These are phyloP conservation scores for Grammothele lineata DNA, from an alignment of 768 basidiomycete genomes.

Conservation along the genomic window DNA sequence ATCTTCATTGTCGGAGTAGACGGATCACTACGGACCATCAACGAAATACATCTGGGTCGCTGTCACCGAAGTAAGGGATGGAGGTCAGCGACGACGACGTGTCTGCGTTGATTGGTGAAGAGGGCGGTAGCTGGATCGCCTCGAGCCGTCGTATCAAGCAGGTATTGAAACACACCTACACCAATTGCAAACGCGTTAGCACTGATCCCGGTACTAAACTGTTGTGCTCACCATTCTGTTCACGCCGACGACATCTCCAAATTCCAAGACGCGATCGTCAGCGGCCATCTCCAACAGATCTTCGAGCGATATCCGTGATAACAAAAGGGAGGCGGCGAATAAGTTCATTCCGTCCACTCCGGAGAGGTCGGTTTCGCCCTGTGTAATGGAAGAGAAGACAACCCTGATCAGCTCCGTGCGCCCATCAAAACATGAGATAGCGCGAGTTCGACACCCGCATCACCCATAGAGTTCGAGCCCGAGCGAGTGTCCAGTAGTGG, in stretches of 20 bases:
- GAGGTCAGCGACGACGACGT: too few species aligned
- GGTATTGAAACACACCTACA: constrained; percentile 32
- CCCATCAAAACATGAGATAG: too few species aligned
- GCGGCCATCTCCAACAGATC: constrained; percentile 50
- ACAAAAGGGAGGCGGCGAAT: constrained; percentile 62
- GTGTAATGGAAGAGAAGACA: background rate
- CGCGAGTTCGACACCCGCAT: too few species aligned
- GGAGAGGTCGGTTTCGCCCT: constrained; percentile 63
- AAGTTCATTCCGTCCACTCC: constrained; percentile 59
- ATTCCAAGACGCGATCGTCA: constrained; percentile 42
- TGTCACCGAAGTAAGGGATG: too few species aligned
- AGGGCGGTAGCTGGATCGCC: constrained; percentile 25
- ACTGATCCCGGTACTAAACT: too few species aligned
- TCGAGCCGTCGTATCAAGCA: constrained; percentile 33
- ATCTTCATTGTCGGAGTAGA: too few species aligned
- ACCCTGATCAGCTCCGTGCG: too few species aligned
- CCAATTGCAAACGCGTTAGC: too few species aligned
- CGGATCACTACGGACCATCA: too few species aligned
- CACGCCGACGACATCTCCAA: constrained; percentile 43
- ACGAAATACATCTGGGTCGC: too few species aligned
- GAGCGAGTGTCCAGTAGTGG: constrained; percentile 1
- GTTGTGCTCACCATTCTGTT: constrained; percentile 56
- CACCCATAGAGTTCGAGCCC: background rate
- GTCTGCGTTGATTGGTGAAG: constrained; percentile 10
- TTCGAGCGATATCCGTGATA: constrained; percentile 50